Percentiles rank a stretch among this genome's conserved stretches.
Conservation (phyloP, 1,284 basidiomycete species). For the Leccinum pseudoinsigne region DNA sequence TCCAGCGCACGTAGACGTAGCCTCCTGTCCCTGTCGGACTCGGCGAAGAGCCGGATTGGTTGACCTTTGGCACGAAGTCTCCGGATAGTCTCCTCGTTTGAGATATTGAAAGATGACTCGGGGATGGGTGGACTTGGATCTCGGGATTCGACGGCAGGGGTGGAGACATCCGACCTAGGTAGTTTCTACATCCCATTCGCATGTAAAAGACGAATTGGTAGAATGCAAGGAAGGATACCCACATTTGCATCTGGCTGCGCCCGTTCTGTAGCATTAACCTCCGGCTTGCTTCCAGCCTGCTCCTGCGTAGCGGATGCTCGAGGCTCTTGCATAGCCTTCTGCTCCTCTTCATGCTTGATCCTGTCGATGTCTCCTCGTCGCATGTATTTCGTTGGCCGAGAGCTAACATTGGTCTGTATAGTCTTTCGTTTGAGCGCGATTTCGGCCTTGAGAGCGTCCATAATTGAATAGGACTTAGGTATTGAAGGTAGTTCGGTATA, state of each 20-base stretch:
- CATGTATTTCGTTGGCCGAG: conserved; percentile 80
- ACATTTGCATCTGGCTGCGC: conserved; percentile 39
- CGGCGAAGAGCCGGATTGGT: conserved; percentile 94
- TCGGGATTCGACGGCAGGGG: conserved; percentile 35
- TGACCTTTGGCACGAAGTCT: conserved; percentile 90
- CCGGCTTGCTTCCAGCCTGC: conserved; percentile 32
- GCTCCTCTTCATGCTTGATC: conserved; percentile 63
- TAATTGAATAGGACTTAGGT: conserved; percentile 32
- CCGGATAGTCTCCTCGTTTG: conserved; percentile 89
- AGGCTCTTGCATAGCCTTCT: conserved; percentile 37
- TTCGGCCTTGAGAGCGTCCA: conserved; percentile 89
- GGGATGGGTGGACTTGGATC: conserved; percentile 52
- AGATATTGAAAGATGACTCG: conserved; percentile 81
- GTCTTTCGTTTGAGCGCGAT: conserved; percentile 87
- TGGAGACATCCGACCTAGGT: conserved; percentile 42
- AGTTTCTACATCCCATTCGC: conserved; percentile 50
- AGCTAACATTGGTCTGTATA: conserved; percentile 41
- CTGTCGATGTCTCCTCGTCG: conserved; percentile 80
- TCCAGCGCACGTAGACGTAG: conserved; percentile 91
- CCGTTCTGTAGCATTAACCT: conserved; percentile 14
- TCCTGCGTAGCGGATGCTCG: conserved; percentile 39
- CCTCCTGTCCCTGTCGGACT: conserved; percentile 91
- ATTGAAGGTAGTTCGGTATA: background rate
- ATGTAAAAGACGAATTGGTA: conserved; percentile 34
- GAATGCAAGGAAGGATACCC: conserved; percentile 33